Base-by-base conservation (phyloP, 352 stramenopile genomes). In the Phytophthora agathidicida region DNA sequence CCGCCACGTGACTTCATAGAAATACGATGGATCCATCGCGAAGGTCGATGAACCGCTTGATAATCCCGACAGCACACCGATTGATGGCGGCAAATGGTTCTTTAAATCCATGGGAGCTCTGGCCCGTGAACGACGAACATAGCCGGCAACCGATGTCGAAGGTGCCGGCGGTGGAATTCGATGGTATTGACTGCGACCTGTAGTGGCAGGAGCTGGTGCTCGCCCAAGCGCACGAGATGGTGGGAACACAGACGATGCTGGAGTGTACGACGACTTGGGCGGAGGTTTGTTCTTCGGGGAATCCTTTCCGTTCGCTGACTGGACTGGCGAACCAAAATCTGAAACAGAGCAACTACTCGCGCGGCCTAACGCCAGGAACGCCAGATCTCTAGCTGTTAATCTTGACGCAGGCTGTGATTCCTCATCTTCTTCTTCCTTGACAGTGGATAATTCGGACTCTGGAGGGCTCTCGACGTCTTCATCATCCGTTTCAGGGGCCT, bases 1-100 rank as follows among this genome's bases (percentile, higher is more conserved):
- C 28, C 60, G 74, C 81, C 81, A 91, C 49, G 67, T 67, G 10
- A 91, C 67, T 24, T 85, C 72, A 46, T 91, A 91, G 33, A 91
- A 88, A 17, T 43, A 62, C 10, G 63, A 51, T 20, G 75, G 57
- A 27, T 89, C 68, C 26, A 91, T 50, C n/a, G 65, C 44, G 47
- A 91, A 91, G 13, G 70, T 88, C 9, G 73, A 80, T 0, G 81
- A 73, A 0, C 81, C 81, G 28, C 73, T 86, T 9, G 78, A 82
- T 28, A 89, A 68, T 0, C 77, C 81, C 11, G 77, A 86, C 5
- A 91, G 67, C 10, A 77, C 73, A 1, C 76, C 76, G 33, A 91
- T 89, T 17, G 78, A 78, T 23, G 78, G 77, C 7, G 81, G 81
- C 35, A 91, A 54, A 19, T 83, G 68, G 26, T 78, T 80, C 28